A percentile compares a stretch with the other conserved stretches of the same genome.
phyloP scores from a whole-genome alignment of 768 basidiomycete species.

The Coprinellus micaceus region DNA sequence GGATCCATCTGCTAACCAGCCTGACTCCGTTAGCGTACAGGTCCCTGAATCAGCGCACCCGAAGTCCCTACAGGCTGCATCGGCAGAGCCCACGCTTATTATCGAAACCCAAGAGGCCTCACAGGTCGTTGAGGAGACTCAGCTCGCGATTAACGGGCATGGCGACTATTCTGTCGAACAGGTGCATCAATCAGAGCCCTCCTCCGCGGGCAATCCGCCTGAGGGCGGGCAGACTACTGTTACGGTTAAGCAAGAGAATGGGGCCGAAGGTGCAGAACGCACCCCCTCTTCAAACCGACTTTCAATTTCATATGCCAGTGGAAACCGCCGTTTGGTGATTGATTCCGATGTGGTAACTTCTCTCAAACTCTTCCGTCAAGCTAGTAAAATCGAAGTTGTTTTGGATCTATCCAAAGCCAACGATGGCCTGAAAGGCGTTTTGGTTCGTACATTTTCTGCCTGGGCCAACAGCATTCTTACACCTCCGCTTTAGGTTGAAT shows the following conservation, averaged over 20 bases:
- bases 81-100: slow-evolving; percentile 52
- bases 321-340: slow-evolving; percentile 80
- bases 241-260: too few species aligned
- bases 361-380: slow-evolving; percentile 74
- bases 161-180: slow-evolving; percentile 15
- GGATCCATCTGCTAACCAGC: slow-evolving; percentile 45
- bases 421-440: slow-evolving; percentile 64
- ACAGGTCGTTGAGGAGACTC: slow-evolving; percentile 12
- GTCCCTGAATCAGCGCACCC: slow-evolving; percentile 21
- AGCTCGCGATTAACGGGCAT: slow-evolving; percentile 11
- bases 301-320: slow-evolving; percentile 94
- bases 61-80: slow-evolving; percentile 41
- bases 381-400: slow-evolving; percentile 81
- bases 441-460: slow-evolving; percentile 48
- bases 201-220: too few species aligned
- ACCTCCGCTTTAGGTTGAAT: too few species aligned
- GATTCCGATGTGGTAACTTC: slow-evolving; percentile 84
- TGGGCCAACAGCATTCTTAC: too few species aligned
- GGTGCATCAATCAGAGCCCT: slow-evolving; percentile 40
- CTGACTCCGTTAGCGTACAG: slow-evolving; percentile 45
- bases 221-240: too few species aligned
- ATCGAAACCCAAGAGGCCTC: slow-evolving; percentile 31
- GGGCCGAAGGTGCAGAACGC: too few species aligned
- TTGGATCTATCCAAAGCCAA: slow-evolving; percentile 58
- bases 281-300: slow-evolving; percentile 75